Evolutionary conservation across 1,139 yeast genomes (phyloP).

Genomic region (Suhomyces kunorum): DNA sequence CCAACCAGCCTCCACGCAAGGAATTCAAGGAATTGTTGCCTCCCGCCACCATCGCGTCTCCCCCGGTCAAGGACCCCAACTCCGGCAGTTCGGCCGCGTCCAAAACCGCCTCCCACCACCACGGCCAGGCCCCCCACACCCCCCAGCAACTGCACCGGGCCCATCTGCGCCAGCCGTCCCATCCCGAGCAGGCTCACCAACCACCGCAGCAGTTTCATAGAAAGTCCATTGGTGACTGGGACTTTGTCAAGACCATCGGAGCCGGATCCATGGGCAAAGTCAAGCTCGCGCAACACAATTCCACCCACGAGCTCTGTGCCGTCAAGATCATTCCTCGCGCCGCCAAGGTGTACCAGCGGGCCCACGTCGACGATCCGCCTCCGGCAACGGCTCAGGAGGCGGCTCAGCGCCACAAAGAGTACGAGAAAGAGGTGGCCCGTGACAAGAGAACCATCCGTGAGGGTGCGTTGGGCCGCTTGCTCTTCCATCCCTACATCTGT

Average conservation of each 20-base stretch:
- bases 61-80: slow-evolving; percentile 11
- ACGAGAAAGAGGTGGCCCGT: slow-evolving; percentile 84
- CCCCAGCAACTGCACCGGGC: slow-evolving; percentile 18
- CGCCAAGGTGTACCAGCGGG: slow-evolving; percentile 72
- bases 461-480: slow-evolving; percentile 86
- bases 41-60: slow-evolving; percentile 27
- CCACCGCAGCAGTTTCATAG: slow-evolving; percentile 67
- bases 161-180: slow-evolving; percentile 22
- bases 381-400: slow-evolving; percentile 57
- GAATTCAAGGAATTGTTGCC: slow-evolving; percentile 26
- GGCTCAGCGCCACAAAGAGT: slow-evolving; percentile 66
- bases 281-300: slow-evolving; percentile 82
- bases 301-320: slow-evolving; percentile 83
- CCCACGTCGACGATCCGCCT: slow-evolving; percentile 72
- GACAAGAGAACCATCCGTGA: slow-evolving; percentile 92
- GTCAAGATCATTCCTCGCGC: slow-evolving; percentile 83
- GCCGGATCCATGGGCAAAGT: slow-evolving; percentile 99
- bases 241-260: slow-evolving; percentile 90
- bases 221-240: slow-evolving; percentile 95
- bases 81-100: slow-evolving; percentile 7
- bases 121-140: neutral
- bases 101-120: slow-evolving; percentile 12
- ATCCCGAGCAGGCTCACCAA: slow-evolving; percentile 21
- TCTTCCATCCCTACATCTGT: slow-evolving; percentile 92
- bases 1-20: slow-evolving; percentile 8